Evolutionary conservation across 192 early-diverging fungal genomes (phyloP), one percentile per base, ranked within the genome.

Genomic region (Endogone sp.): DNA sequence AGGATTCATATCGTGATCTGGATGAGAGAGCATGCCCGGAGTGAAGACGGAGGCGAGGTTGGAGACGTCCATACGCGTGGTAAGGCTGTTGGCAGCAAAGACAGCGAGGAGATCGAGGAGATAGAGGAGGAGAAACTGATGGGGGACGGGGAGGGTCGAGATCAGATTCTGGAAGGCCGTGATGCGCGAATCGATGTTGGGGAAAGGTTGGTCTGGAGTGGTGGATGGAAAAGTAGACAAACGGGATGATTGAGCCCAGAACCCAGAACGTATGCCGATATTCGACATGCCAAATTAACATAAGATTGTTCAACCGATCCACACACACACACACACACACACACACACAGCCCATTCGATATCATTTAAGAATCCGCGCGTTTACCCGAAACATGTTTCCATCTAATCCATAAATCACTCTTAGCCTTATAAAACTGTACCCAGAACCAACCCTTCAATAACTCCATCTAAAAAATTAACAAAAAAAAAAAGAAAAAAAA

Each of bases 1-100:
- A 54, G 89, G 90, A 3, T 84, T 79, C 67, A 88, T 82, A 56
- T 87, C 81, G 60, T 93, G 89, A 30, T 81, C 79, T 11, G 90
- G 90, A 56, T 93, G 92, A 4, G 86, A 87, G 13, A 93, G 73
- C 49, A 93, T 72, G n/a, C 90, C 89, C 2, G 90, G 90, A 64
- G 88, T 86, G 70, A 93, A 83, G 21, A 93, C 88, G 3, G 90
- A 86, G 4, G 92, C 92, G 63, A 93, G 72, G 66, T 93, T 93
- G 10, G 85, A 82, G 22, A 86, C 75, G 56, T 86, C 85, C 92
- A 93, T 93, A 32, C 83, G 77, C 22, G 87, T 93, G 16, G 80
- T 78, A 24, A 68, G 73, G 31, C 84, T 68, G 56, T 84, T 75
- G 21, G 74, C 67, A 16, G 85, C 81, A 71, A 87, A 87, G 11